Conservation (phyloP, 2,329 filamentous ascomycete genomes). For the Hymenoscyphus salicellus region DNA sequence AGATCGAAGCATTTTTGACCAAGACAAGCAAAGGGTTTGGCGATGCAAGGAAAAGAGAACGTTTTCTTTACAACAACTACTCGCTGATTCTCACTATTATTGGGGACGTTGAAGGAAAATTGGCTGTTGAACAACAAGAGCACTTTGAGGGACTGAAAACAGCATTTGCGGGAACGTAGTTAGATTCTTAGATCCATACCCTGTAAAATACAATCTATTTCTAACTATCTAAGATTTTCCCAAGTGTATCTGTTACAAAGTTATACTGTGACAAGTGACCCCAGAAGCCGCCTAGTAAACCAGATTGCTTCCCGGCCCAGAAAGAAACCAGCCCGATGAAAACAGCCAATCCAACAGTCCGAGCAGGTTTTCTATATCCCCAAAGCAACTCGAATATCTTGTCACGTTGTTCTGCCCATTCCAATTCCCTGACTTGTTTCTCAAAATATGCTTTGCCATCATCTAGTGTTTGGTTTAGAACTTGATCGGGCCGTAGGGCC, state of each 20-base stretch:
- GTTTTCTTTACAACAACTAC: constrained; percentile 95
- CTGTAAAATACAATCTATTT: constrained; percentile 5
- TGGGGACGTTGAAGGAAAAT: constrained; percentile 68
- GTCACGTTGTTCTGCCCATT: constrained; percentile 58
- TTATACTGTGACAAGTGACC: constrained; percentile 18
- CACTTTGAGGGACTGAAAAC: constrained; percentile 69
- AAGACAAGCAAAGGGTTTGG: constrained; percentile 73
- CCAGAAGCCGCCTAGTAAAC: constrained; percentile 30
- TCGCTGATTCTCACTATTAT: constrained; percentile 92
- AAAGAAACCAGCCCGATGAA: constrained; percentile 66
- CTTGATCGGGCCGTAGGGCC: constrained; percentile 52
- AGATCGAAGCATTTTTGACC: constrained; percentile 79
- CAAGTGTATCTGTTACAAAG: constrained; percentile 3
- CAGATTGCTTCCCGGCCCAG: constrained; percentile 53
- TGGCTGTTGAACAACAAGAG: constrained; percentile 70
- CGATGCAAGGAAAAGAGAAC: constrained; percentile 75
- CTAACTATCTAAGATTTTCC: neutral
- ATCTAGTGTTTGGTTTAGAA: constrained; percentile 55
- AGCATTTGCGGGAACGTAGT: constrained; percentile 45
- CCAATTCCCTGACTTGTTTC: constrained; percentile 69
- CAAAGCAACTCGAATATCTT: constrained; percentile 52
- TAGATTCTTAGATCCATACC: neutral
- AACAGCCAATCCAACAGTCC: constrained; percentile 61
- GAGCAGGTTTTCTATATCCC: constrained; percentile 63
- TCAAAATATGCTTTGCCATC: constrained; percentile 68